Evolutionary conservation across 1,139 yeast genomes (phyloP).

Genomic region (Geotrichum restrictum): DNA sequence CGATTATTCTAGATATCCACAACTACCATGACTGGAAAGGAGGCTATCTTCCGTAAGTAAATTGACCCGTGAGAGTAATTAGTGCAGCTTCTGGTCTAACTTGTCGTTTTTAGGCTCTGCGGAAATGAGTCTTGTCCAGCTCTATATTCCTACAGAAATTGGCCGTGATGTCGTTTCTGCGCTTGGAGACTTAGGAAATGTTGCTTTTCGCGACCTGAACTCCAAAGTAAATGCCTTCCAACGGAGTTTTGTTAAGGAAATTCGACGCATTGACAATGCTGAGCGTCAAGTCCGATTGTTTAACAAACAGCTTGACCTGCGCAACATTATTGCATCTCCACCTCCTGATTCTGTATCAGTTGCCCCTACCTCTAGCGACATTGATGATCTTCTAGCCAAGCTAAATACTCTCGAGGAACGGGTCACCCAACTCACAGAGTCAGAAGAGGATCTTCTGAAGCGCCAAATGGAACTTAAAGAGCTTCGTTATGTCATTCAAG

Average conservation of each 20-base stretch:
- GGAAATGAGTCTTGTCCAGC: constrained; percentile 89
- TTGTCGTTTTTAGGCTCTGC: constrained; percentile 56
- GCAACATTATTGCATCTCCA: constrained; percentile 29
- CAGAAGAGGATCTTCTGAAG: constrained; percentile 52
- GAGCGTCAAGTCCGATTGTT: constrained; percentile 55
- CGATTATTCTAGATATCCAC: background rate
- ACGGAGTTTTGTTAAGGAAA: constrained; percentile 79
- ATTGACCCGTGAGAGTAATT: background rate
- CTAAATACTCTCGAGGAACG: constrained; percentile 63
- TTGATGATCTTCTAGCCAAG: constrained; percentile 70
- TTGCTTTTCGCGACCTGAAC: constrained; percentile 72
- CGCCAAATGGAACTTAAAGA: constrained; percentile 58
- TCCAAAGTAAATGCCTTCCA: constrained; percentile 77
- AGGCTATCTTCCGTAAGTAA: constrained; percentile 28
- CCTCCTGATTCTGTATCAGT: constrained; percentile 34
- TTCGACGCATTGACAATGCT: constrained; percentile 60
- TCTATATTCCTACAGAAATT: constrained; percentile 85
- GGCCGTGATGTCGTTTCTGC: constrained; percentile 85
- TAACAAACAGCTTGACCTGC: constrained; percentile 32
- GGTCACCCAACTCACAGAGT: constrained; percentile 52
- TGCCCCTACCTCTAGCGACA: constrained; percentile 57
- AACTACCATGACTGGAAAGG: constrained; percentile 20
- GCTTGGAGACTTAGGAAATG: constrained; percentile 76
- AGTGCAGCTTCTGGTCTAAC: constrained; percentile 5
- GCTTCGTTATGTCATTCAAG: constrained; percentile 63